phyloP scores from a whole-genome alignment of 163 green algal species.

The Prototheca cutis region DNA sequence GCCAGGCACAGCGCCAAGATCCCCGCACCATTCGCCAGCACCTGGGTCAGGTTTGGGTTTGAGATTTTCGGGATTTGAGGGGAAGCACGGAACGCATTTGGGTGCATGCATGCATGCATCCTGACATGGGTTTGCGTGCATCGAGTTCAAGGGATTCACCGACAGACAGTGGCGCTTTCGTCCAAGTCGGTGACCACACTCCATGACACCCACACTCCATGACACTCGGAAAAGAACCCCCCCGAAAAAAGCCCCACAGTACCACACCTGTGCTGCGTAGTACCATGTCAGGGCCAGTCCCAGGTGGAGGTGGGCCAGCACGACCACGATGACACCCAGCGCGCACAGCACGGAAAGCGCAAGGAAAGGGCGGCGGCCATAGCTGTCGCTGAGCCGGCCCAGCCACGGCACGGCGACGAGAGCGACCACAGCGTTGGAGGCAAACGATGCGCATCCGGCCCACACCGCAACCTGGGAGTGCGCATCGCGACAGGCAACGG shows the following conservation, averaged over 20 bases:
- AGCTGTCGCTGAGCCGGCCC: neutral
- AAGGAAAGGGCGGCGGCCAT: neutral
- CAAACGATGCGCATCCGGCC: slow-evolving; percentile 39
- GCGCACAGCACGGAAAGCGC: neutral
- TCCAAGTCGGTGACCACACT: too few species aligned
- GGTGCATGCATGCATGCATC: too few species aligned
- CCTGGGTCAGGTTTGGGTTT: too few species aligned
- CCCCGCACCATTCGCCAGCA: slow-evolving; percentile 27
- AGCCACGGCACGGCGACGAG: slow-evolving; percentile 26
- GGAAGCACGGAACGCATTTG: too few species aligned
- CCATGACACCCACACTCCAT: too few species aligned
- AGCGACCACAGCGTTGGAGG: slow-evolving; percentile 34
- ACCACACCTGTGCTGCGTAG: slow-evolving; percentile 20
- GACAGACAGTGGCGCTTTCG: too few species aligned
- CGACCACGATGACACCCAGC: neutral
- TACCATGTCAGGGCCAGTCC: slow-evolving; percentile 19
- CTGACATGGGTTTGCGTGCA: too few species aligned
- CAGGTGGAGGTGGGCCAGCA: neutral
- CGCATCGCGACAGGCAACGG: slow-evolving; percentile 33
- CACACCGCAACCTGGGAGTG: slow-evolving; percentile 38
- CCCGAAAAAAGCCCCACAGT: neutral
- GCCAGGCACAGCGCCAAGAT: slow-evolving; percentile 37
- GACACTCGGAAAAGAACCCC: neutral
- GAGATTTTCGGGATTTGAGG: too few species aligned
- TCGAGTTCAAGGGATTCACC: too few species aligned